A percentile compares a stretch with the other conserved stretches of the same genome.
phyloP scores from a whole-genome alignment of 495 filamentous ascomycete genomes.

The Penicillium pulvis region DNA sequence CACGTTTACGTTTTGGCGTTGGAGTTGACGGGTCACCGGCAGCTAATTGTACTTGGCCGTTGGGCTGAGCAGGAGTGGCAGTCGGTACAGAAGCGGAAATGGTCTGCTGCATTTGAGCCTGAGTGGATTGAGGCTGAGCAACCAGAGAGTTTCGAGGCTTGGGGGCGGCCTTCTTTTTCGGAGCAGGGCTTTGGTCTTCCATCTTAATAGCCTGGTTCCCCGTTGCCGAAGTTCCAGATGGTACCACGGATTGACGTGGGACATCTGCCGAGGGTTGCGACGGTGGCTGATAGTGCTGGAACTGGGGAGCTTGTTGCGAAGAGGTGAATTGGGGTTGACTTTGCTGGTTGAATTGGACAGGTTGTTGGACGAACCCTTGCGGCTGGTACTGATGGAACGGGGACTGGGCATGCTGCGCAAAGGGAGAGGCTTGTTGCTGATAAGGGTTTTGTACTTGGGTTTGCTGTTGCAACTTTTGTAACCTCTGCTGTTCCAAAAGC shows the following conservation, averaged over 20 bases:
- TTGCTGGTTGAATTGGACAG: slow-evolving; percentile 14
- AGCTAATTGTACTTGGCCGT: slow-evolving; percentile 18
- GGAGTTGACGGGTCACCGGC: slow-evolving; percentile 16
- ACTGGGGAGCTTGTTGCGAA: slow-evolving; percentile 15
- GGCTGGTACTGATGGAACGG: slow-evolving; percentile 32
- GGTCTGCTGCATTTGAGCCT: slow-evolving; percentile 13
- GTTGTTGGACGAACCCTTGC: slow-evolving; percentile 8
- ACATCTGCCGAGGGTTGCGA: slow-evolving; percentile 15
- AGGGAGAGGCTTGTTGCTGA: slow-evolving; percentile 22
- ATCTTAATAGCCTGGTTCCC: slow-evolving; percentile 13
- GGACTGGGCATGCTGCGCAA: slow-evolving; percentile 16
- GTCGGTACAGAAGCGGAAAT: neutral
- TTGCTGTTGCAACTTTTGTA: slow-evolving; percentile 27
- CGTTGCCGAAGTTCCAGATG: neutral
- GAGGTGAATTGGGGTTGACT: slow-evolving; percentile 18
- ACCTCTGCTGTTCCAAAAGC: slow-evolving; percentile 12
- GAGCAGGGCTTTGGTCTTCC: slow-evolving; percentile 23
- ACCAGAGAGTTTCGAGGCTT: slow-evolving; percentile 20
- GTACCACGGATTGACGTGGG: slow-evolving; percentile 9
- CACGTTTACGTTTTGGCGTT: slow-evolving; percentile 27
- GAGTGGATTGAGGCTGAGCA: slow-evolving; percentile 13
- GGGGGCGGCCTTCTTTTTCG: slow-evolving; percentile 23
- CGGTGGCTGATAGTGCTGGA: slow-evolving; percentile 28
- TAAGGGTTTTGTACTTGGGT: slow-evolving; percentile 25
- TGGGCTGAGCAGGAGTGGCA: slow-evolving; percentile 14